phyloP scores from a whole-genome alignment of 75 land plant genomes.

The Isoetes taiwanensis region DNA sequence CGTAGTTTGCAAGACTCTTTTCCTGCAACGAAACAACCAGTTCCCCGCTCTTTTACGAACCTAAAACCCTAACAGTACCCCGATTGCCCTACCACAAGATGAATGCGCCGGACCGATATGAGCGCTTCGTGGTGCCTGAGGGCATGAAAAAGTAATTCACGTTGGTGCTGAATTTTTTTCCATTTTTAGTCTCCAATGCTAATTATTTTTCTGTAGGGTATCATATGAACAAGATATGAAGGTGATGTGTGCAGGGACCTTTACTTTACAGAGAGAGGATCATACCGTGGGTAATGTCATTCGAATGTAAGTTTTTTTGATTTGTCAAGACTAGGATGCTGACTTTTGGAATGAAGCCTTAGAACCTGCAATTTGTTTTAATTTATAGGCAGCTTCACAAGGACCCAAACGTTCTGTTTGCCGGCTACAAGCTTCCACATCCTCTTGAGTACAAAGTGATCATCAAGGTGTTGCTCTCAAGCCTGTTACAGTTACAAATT shows the following conservation, averaged over 20 bases:
- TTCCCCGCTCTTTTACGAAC: too few relatives aligned
- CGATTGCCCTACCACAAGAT: too few relatives aligned
- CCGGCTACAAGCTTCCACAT: constrained; percentile 96
- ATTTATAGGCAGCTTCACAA: constrained; percentile 81
- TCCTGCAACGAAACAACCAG: too few relatives aligned
- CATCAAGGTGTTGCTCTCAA: constrained; percentile 50
- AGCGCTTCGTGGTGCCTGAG: constrained; percentile 96
- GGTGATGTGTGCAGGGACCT: constrained; percentile 88
- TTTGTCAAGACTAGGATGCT: too few relatives aligned
- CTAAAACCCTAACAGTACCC: too few relatives aligned
- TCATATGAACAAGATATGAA: constrained; percentile 89
- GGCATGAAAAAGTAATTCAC: constrained; percentile 65
- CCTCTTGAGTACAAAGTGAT: constrained; percentile 92
- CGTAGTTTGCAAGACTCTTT: too few relatives aligned
- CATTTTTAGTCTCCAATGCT: background rate
- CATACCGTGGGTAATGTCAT: constrained; percentile 90
- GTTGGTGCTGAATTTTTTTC: background rate
- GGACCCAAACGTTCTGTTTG: constrained; percentile 82
- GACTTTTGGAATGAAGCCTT: background rate
- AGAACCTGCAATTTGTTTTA: background rate
- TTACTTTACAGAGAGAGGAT: constrained; percentile 83
- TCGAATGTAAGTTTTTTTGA: constrained; percentile 60
- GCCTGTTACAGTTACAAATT: background rate
- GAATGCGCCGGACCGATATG: constrained; percentile 98
- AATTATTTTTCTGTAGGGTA: constrained; percentile 36